Conservation (phyloP, 495 filamentous ascomycete genomes). For the Emericellopsis terricola region DNA sequence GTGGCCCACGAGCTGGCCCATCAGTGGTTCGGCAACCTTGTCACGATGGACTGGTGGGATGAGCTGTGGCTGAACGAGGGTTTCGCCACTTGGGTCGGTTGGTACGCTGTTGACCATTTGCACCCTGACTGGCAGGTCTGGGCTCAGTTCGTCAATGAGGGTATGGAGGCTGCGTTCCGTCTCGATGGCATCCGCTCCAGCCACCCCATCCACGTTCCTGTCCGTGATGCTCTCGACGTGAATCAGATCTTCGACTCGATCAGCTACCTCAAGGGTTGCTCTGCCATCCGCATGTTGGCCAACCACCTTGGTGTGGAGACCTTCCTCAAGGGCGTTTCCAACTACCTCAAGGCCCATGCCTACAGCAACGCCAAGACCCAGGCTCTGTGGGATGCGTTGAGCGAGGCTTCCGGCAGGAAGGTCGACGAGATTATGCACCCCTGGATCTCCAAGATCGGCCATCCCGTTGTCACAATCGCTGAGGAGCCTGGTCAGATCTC, state of each 20-base stretch:
- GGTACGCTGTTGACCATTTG: slow-evolving; percentile 79
- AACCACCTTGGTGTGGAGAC: slow-evolving; percentile 66
- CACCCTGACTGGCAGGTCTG: slow-evolving; percentile 92
- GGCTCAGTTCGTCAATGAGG: slow-evolving; percentile 88
- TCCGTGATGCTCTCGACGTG: slow-evolving; percentile 76
- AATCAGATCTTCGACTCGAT: slow-evolving; percentile 95
- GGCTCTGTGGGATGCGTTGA: slow-evolving; percentile 83
- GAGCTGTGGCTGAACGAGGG: slow-evolving; percentile 95
- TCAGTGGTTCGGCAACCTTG: slow-evolving; percentile 97
- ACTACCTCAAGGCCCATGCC: slow-evolving; percentile 71
- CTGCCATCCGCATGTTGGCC: slow-evolving; percentile 86
- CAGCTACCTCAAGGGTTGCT: slow-evolving; percentile 89
- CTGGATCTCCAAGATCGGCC: slow-evolving; percentile 91
- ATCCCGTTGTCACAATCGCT: slow-evolving; percentile 70
- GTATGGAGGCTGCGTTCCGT: slow-evolving; percentile 74
- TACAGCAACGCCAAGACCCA: slow-evolving; percentile 91
- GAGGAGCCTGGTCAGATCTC: slow-evolving; percentile 70
- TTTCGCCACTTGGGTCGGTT: slow-evolving; percentile 96
- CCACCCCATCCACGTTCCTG: slow-evolving; percentile 88
- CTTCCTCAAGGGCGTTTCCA: slow-evolving; percentile 75
- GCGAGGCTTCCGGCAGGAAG: slow-evolving; percentile 74
- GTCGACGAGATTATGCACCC: slow-evolving; percentile 73
- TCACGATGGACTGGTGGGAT: slow-evolving; percentile 83
- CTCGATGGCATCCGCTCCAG: slow-evolving; percentile 78
- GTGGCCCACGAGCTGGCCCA: slow-evolving; percentile 91